Evolutionary conservation across 1,284 basidiomycete genomes (phyloP).

Genomic region (Cerioporus squamosus): DNA sequence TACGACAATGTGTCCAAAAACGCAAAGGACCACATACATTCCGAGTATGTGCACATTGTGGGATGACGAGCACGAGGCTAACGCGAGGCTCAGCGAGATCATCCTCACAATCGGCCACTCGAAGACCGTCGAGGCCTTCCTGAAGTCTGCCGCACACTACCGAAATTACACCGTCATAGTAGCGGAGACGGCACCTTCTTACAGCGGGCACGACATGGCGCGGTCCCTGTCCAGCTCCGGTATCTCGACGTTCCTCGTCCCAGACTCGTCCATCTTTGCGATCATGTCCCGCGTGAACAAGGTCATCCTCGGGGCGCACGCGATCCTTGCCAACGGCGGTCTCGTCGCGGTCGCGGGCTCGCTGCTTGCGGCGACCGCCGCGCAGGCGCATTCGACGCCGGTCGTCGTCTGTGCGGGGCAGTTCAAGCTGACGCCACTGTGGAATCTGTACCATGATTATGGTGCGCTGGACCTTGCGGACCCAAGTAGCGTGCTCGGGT

Average conservation of each 20-base stretch:
- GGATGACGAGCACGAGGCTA: background rate
- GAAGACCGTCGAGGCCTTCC: conserved; percentile 91
- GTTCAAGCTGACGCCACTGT: conserved; percentile 94
- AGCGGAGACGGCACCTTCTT: conserved; percentile 93
- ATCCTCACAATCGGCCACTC: conserved; percentile 96
- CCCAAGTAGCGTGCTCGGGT: conserved; percentile 52
- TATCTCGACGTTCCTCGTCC: conserved; percentile 94
- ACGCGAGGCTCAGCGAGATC: conserved; percentile 71
- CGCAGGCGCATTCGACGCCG: conserved; percentile 91
- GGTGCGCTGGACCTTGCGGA: conserved; percentile 52
- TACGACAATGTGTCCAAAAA: conserved; percentile 95
- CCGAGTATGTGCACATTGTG: conserved; percentile 68
- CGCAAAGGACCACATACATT: conserved; percentile 95
- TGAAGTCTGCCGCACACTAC: conserved; percentile 89
- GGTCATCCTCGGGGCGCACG: conserved; percentile 91
- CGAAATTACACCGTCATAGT: conserved; percentile 97
- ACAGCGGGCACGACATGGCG: conserved; percentile 87
- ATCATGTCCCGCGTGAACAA: conserved; percentile 98
- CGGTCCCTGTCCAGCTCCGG: conserved; percentile 75
- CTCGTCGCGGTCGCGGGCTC: conserved; percentile 90
- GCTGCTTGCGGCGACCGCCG: conserved; percentile 85
- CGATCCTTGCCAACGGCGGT: conserved; percentile 94
- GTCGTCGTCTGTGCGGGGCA: conserved; percentile 95
- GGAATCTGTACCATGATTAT: conserved; percentile 73
- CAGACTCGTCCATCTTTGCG: conserved; percentile 94